Evolutionary conservation across 768 basidiomycete genomes (phyloP).

Genomic region (Lentinula lateritia): DNA sequence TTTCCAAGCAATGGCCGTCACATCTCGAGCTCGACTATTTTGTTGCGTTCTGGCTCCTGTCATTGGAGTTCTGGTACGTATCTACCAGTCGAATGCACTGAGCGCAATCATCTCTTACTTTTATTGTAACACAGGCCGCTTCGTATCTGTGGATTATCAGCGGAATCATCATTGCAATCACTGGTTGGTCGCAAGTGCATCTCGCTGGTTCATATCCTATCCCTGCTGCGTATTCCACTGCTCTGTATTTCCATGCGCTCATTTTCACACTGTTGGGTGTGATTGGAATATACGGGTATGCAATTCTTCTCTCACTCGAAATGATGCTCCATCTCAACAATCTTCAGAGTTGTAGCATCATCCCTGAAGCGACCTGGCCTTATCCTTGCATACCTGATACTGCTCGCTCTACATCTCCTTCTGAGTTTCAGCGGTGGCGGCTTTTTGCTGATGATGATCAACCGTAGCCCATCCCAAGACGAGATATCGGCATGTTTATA

Average conservation of each 20-base stretch:
- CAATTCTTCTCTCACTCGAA: constrained; percentile 10
- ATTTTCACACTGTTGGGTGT: constrained; percentile 44
- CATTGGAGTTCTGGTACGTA: constrained; percentile 3
- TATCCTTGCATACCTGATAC: constrained; percentile 37
- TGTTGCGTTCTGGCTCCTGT: background rate
- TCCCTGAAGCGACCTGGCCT: constrained; percentile 35
- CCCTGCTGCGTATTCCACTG: constrained; percentile 29
- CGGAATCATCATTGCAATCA: constrained; percentile 38
- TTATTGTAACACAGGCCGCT: constrained; percentile 24
- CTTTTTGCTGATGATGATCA: constrained; percentile 42
- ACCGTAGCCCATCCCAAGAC: constrained; percentile 29
- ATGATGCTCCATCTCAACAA: background rate
- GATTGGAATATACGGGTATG: constrained; percentile 47
- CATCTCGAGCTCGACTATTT: constrained; percentile 2
- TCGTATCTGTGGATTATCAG: constrained; percentile 35
- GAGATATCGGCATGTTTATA: constrained; percentile 32
- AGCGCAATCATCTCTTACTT: background rate
- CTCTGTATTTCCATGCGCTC: constrained; percentile 40
- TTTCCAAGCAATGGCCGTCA: background rate
- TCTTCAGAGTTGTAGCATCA: constrained; percentile 37
- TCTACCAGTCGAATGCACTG: background rate
- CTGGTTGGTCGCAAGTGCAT: constrained; percentile 42
- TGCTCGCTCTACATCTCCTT: constrained; percentile 40
- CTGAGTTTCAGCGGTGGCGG: constrained; percentile 42
- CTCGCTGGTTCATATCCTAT: constrained; percentile 37